A percentile compares a stretch with the other conserved stretches of the same genome.
phyloP scores from a whole-genome alignment of 192 early-diverging fungal genomes.

The Mortierella antarctica region DNA sequence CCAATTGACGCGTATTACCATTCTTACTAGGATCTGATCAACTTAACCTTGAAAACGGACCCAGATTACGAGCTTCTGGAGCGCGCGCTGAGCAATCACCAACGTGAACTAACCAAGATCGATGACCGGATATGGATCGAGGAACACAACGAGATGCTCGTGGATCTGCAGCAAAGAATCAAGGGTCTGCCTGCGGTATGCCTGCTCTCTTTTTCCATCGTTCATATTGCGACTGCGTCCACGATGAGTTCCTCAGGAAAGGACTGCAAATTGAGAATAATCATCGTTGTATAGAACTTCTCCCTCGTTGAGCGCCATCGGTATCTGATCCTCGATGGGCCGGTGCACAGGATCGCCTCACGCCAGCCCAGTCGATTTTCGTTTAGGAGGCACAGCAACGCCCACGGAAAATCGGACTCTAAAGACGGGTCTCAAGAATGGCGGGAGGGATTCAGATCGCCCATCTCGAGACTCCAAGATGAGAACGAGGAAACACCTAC shows the following conservation, averaged over 20 bases:
- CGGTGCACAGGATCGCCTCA: slow-evolving; percentile 31
- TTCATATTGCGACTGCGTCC: not conserved
- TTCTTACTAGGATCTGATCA: slow-evolving; percentile 25
- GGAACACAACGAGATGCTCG: slow-evolving; percentile 48
- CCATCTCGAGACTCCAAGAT: not conserved
- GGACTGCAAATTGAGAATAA: not conserved
- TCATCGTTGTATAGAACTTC: slow-evolving; percentile 31
- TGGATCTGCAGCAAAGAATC: slow-evolving; percentile 46
- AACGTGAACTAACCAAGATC: slow-evolving; percentile 39
- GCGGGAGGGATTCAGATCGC: slow-evolving; percentile 29
- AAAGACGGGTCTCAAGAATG: slow-evolving; percentile 15
- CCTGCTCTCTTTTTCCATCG: not conserved
- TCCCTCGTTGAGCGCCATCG: slow-evolving; percentile 48
- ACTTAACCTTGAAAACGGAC: slow-evolving; percentile 24
- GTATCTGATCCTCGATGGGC: slow-evolving; percentile 45
- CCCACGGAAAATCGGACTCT: slow-evolving; percentile 13
- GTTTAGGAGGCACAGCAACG: not conserved
- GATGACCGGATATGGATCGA: slow-evolving; percentile 53
- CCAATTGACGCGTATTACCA: not conserved
- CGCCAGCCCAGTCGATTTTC: slow-evolving; percentile 27
- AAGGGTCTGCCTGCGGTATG: slow-evolving; percentile 42
- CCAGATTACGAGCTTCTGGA: slow-evolving; percentile 32
- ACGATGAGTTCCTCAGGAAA: not conserved
- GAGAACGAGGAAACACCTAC: slow-evolving; percentile 8
- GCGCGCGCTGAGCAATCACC: slow-evolving; percentile 31